Evolutionary conservation across 768 basidiomycete species (phyloP).

Genomic region (Calocera cornea): DNA sequence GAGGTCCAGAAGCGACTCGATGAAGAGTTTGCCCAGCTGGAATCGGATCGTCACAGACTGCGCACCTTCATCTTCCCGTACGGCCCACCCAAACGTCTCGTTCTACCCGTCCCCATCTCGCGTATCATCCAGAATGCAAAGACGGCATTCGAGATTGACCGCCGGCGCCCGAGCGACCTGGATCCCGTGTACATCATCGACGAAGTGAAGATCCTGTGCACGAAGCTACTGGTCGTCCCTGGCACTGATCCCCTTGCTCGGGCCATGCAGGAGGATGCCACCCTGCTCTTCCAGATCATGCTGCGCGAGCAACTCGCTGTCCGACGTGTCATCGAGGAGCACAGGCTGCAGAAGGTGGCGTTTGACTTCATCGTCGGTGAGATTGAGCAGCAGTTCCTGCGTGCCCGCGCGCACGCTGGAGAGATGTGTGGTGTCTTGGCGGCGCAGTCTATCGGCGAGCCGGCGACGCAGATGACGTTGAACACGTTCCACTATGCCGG

Average conservation of each 20-base stretch:
- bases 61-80: conserved; percentile 77
- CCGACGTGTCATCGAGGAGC: conserved; percentile 74
- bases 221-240: conserved; percentile 73
- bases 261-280: conserved; percentile 79
- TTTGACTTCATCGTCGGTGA: conserved; percentile 98
- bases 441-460: conserved; percentile 98
- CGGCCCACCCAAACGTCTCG: conserved; percentile 52
- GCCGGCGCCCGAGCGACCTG: conserved; percentile 83
- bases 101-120: conserved; percentile 87
- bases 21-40: conserved; percentile 51
- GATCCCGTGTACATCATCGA: conserved; percentile 79
- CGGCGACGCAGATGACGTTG: conserved; percentile 98
- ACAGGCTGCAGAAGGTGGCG: conserved; percentile 79
- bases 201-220: conserved; percentile 55
- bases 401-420: conserved; percentile 79
- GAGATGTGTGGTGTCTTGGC: conserved; percentile 99
- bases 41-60: conserved; percentile 61
- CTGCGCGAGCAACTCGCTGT: conserved; percentile 78
- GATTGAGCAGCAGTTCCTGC: conserved; percentile 91
- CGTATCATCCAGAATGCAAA: conserved; percentile 91
- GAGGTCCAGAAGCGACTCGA: conserved; percentile 78
- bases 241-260: conserved; percentile 61
- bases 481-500: conserved; percentile 99
- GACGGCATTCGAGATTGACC: conserved; percentile 95
- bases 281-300: conserved; percentile 86